phyloP scores from a whole-genome alignment of 495 filamentous ascomycete species.

The Penicillium maclennaniae region DNA sequence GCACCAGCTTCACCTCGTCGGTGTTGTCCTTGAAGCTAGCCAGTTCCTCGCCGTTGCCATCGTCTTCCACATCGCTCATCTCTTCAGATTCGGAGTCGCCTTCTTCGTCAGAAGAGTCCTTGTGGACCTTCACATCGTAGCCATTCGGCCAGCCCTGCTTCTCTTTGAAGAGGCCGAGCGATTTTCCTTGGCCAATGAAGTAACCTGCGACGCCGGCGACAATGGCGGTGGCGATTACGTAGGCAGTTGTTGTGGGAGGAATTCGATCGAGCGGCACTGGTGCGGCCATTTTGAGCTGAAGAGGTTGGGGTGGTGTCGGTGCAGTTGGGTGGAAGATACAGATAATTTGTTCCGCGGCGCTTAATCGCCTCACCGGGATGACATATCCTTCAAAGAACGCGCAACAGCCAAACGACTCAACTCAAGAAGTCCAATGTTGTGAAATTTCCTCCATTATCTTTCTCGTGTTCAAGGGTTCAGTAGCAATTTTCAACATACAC shows the following conservation, averaged over 20 bases:
- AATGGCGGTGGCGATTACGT: slow-evolving; percentile 61
- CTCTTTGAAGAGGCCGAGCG: slow-evolving; percentile 46
- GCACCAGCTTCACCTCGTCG: slow-evolving; percentile 91
- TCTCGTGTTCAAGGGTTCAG: background rate
- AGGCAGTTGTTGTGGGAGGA: slow-evolving; percentile 45
- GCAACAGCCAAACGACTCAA: background rate
- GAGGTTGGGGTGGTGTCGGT: background rate
- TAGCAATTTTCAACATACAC: background rate
- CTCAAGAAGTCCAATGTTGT: background rate
- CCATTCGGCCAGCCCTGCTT: slow-evolving; percentile 49
- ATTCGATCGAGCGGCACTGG: slow-evolving; percentile 32
- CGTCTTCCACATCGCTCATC: slow-evolving; percentile 35
- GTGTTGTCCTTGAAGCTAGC: slow-evolving; percentile 45
- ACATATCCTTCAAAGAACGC: background rate
- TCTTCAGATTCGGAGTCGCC: slow-evolving; percentile 21
- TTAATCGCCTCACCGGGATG: background rate
- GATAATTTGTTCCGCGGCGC: background rate
- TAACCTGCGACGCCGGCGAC: slow-evolving; percentile 64
- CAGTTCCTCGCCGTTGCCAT: slow-evolving; percentile 41
- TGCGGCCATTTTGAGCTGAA: slow-evolving; percentile 35
- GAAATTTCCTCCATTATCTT: background rate
- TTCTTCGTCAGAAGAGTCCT: slow-evolving; percentile 44
- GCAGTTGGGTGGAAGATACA: background rate
- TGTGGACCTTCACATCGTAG: slow-evolving; percentile 48
- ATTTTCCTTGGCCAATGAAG: slow-evolving; percentile 53